These are phyloP conservation scores for Prunus mongolica DNA, from an alignment of 306 rosid genomes.

Conservation along the genomic window DNA sequence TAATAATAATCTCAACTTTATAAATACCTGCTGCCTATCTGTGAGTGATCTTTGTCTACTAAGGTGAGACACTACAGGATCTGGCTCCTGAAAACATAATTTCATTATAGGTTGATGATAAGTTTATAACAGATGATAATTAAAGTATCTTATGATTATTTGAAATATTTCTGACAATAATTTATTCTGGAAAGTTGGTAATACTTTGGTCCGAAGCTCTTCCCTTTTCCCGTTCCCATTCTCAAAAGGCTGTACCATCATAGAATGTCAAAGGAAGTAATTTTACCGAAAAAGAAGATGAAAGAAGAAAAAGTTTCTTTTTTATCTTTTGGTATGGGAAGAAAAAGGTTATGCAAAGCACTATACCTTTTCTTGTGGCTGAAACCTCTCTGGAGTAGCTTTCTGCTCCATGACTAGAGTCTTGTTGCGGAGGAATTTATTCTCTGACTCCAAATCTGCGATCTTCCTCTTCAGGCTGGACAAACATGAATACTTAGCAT, in stretches of 20 bases:
- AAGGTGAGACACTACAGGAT: slow-evolving; percentile 39
- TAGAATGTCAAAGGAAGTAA: slow-evolving; percentile 11
- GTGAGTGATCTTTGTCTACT: slow-evolving; percentile 76
- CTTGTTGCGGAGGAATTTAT: slow-evolving; percentile 51
- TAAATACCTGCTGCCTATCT: slow-evolving; percentile 77
- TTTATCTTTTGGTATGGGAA: background rate
- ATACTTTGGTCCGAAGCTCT: slow-evolving; percentile 51
- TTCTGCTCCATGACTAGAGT: slow-evolving; percentile 41
- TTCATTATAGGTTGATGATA: slow-evolving; percentile 16
- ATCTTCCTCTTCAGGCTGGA: slow-evolving; percentile 67
- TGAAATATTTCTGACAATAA: background rate
- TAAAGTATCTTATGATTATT: background rate
- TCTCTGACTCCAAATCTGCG: slow-evolving; percentile 60
- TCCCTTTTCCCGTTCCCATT: slow-evolving; percentile 47
- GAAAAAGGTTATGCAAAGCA: background rate
- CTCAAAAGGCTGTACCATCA: slow-evolving; percentile 47
- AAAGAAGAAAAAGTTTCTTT: background rate
- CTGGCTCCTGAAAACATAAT: slow-evolving; percentile 52
- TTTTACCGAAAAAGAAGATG: background rate
- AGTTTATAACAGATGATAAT: background rate
- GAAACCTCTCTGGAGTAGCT: slow-evolving; percentile 24
- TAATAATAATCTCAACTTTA: slow-evolving; percentile 2
- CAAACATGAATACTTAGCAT: slow-evolving; percentile 7
- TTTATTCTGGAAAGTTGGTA: slow-evolving; percentile 10
- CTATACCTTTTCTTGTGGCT: slow-evolving; percentile 47